Evolutionary conservation across 129 eudicot species (phyloP).

Genomic region (Gnaphalium uliginosum): DNA sequence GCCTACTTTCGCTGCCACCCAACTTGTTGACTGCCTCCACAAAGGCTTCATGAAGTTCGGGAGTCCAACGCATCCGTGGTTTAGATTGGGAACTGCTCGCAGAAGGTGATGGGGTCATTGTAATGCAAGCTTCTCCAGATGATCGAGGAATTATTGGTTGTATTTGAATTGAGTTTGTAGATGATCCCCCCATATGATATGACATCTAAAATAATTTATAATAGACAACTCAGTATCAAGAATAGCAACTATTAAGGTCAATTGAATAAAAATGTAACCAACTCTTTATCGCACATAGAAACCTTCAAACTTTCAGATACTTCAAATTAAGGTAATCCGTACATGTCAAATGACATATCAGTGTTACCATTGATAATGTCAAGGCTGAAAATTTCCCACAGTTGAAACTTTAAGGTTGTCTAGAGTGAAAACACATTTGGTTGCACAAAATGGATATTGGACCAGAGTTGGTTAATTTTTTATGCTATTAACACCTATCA

Average conservation of each 20-base stretch:
- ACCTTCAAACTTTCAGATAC: not conserved
- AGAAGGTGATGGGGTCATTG: constrained; percentile 52
- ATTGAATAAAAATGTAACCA: not conserved
- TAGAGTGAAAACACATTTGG: not conserved
- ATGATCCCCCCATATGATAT: constrained; percentile 50
- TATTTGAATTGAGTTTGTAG: constrained; percentile 46
- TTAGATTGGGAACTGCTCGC: constrained; percentile 54
- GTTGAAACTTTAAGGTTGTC: not conserved
- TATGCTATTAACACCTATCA: not conserved
- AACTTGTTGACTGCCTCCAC: constrained; percentile 93
- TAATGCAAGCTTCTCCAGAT: constrained; percentile 54
- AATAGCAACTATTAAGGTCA: not conserved
- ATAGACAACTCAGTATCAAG: not conserved
- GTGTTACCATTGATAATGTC: not conserved
- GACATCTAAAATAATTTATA: constrained; percentile 38
- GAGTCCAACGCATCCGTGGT: constrained; percentile 99
- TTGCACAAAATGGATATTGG: not conserved
- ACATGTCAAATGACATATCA: not conserved
- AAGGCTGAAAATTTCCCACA: not conserved
- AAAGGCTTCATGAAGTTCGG: constrained; percentile 96
- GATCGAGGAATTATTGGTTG: constrained; percentile 47
- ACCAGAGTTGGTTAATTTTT: not conserved
- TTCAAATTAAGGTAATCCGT: not conserved
- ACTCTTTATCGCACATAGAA: not conserved
- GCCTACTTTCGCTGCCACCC: constrained; percentile 95